phyloP scores from a whole-genome alignment of 768 basidiomycete species.

The Leccinum pellstonianum region DNA sequence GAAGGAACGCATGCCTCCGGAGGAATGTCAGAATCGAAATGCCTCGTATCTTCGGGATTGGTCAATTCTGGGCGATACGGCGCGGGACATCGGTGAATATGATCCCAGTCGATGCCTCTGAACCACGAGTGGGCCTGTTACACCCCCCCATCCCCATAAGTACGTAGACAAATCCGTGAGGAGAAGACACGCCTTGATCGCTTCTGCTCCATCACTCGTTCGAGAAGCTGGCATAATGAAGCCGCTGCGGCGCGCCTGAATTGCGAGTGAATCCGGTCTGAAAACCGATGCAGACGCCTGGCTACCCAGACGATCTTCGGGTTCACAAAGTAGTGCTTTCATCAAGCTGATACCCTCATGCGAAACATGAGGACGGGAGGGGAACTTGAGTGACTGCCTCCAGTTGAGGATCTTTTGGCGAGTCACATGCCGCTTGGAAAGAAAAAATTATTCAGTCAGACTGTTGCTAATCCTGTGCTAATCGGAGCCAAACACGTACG shows the following conservation, averaged over 20 bases:
- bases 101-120: conserved; percentile 84
- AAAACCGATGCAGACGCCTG: conserved; percentile 64
- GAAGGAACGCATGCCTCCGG: conserved; percentile 63
- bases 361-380: conserved; percentile 78
- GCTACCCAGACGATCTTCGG: conserved; percentile 89
- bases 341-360: conserved; percentile 86
- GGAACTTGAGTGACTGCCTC: conserved; percentile 87
- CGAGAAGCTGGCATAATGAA: conserved; percentile 55
- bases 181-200: conserved; percentile 69
- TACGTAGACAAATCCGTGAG: conserved; percentile 12
- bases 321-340: conserved; percentile 88
- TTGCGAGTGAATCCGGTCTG: conserved; percentile 74
- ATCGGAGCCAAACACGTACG: conserved; percentile 44
- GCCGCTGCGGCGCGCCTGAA: conserved; percentile 71
- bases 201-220: conserved; percentile 79
- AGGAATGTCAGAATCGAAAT: conserved; percentile 95
- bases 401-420: conserved; percentile 97
- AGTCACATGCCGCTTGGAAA: conserved; percentile 79
- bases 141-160: conserved; percentile 17
- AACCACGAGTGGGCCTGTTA: conserved; percentile 85
- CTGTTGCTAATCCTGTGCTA: conserved; percentile 21
- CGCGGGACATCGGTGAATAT: conserved; percentile 78
- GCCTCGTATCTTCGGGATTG: conserved; percentile 83
- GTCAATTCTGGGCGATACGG: conserved; percentile 87
- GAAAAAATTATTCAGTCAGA: conserved; percentile 10